Evolutionary conservation across 2,329 filamentous ascomycete species (phyloP), one percentile per base, ranked within the genome.

Genomic region (Phaeophleospora eucalypticola): DNA sequence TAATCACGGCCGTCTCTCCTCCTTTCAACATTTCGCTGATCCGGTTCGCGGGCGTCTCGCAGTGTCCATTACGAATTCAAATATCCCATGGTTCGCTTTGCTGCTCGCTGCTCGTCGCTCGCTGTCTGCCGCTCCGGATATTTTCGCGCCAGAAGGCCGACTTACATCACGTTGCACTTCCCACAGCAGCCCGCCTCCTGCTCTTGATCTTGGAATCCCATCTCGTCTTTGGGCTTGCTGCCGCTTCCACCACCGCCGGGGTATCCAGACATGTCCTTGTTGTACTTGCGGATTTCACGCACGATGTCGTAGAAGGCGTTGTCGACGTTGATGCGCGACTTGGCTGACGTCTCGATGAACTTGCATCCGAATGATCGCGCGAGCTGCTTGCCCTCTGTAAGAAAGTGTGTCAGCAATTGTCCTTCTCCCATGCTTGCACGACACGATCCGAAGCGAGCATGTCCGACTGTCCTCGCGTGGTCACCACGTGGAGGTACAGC

Each of bases 221-320:
- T 84, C 72, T 90, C 87, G 75, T 81, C 77, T 59, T 61, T 59
- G 1, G 60, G 57, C 38, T 57, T 59, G 40, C 58, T 60, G 15
- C 54, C 51, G 35, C 78, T 80, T 54, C 73, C 71, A 50, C 74
- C 75, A 59, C 52, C 82, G 75, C 57, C 83, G 36, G 84, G 83
- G 71, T 94, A 88, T 50, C 87, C 88, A 51, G 90, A 89, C 84
- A 96, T 94, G 67, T 97, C 91, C 69, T 93, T 91, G 82, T 98
- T 97, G 75, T 95, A 97, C 72, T 89, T 86, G 72, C 93, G 83
- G 66, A 98, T 98, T 70, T 97, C 93, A 68, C 93, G 86, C 49
- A 98, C 93, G 60, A 97, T 90, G 68, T 97, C 90, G 79, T 91
- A 97, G 75, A 98, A 98, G 45, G 91, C 89, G 73, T 94, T 90